Base-by-base conservation (phyloP, 352 stramenopile species). In the Globisporangium abappressorium region DNA sequence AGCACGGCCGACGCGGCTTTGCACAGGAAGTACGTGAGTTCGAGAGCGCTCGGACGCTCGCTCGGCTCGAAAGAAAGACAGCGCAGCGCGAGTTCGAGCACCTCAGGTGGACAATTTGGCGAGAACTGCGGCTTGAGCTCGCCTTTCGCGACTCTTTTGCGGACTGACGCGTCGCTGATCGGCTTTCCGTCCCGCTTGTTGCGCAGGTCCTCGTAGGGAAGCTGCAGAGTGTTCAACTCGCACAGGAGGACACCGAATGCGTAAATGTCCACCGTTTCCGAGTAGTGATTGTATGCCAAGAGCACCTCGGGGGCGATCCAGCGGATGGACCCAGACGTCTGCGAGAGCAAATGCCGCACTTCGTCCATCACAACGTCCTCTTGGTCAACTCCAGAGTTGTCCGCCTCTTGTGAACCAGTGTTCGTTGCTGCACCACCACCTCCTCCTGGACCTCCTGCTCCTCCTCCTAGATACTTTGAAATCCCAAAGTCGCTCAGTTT, bases 1-100 rank as follows among this genome's bases (percentile, higher is more conserved):
- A 79, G 57, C 18, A 70, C 20, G 41, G 28, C 9, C 18, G 46
- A 41, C 4, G 57, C 33, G 24, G 78, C 69, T 57, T 72, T 72
- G 7, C 69, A 65, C 22, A 81, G 36, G 7, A 38, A 28, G 24
- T 67, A 69, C 9, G 57, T 57, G 20, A 76, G 66, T 22, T 82
- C 68, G 0, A 68, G 41, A 33, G 68, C 78, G 12, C 65, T 77
- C 24, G 75, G 77, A 0, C 77, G 67, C 6, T 77, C 70, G 1
- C 54, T 51, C 0, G 74, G 78, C 18, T 84, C 58, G 51, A 71
- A 75, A 8, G 68, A 62, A 5, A 89, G 61, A 47, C 80, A 89
- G 33, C 61, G 62, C 18, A 54, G 58, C 15, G 70, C 76, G 1
- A 87, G 56, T 5, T 62, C 62, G 1, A 76, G 62, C 1, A 87